A percentile compares a stretch with the other conserved stretches of the same genome.
phyloP scores from a whole-genome alignment of 306 rosid species.

The Astragalus membranaceus region DNA sequence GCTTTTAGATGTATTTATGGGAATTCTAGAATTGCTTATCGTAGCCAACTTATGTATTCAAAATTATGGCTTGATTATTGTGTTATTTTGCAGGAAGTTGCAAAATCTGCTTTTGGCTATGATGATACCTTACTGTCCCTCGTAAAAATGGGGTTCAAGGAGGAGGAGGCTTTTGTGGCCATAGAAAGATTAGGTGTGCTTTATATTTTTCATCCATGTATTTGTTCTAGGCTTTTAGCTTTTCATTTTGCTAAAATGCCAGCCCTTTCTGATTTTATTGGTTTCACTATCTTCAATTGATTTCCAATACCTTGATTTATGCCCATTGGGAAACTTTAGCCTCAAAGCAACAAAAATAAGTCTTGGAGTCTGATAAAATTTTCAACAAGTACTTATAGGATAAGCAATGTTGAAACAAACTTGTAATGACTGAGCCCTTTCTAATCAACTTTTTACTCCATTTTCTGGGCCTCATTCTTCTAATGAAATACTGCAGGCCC shows the following conservation, averaged over 20 bases:
- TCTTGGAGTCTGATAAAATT: no score
- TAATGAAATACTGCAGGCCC: conserved; percentile 45
- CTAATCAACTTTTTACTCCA: neutral
- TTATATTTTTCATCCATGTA: neutral
- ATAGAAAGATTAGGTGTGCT: conserved; percentile 51
- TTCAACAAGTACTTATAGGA: no score
- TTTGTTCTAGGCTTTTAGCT: neutral
- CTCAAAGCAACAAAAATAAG: no score
- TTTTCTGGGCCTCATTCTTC: conserved; percentile 12
- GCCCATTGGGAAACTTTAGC: no score
- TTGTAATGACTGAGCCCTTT: neutral
- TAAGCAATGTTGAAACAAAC: no score
- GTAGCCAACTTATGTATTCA: neutral
- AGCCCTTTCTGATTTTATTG: neutral
- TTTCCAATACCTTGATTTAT: neutral
- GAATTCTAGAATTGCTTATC: neutral
- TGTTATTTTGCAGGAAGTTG: conserved; percentile 43
- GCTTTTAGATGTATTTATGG: neutral
- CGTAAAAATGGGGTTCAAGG: no score
- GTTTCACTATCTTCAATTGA: neutral
- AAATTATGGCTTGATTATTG: conserved; percentile 5
- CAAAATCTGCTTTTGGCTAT: conserved; percentile 31
- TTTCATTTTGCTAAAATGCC: neutral
- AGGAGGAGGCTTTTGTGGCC: no score
- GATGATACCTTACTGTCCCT: conserved; percentile 31